A percentile compares a stretch with the other conserved stretches of the same genome.
phyloP scores from a whole-genome alignment of 2,329 filamentous ascomycete genomes.

The Ceratocystiopsis brevicomis region DNA sequence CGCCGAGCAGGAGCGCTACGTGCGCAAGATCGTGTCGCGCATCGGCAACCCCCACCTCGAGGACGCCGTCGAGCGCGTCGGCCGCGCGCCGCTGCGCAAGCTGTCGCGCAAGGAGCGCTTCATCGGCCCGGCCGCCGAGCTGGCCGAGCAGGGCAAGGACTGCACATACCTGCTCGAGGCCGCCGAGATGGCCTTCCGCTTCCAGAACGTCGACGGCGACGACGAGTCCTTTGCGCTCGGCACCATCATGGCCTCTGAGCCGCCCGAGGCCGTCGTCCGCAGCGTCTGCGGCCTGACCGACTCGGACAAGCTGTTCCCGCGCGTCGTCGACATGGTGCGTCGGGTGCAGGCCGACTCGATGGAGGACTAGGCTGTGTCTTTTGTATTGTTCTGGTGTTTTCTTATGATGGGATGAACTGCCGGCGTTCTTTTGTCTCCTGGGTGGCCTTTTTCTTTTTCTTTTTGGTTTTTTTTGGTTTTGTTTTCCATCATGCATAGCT shows the following conservation, averaged over 20 bases:
- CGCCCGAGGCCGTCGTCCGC: conserved; percentile 54
- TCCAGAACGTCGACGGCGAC: conserved; percentile 85
- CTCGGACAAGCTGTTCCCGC: conserved; percentile 56
- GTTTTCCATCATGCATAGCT: not conserved
- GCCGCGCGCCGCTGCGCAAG: conserved; percentile 85
- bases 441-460: not conserved
- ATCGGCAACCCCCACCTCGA: conserved; percentile 89
- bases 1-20: conserved; percentile 66
- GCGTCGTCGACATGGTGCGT: conserved; percentile 60
- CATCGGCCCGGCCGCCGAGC: conserved; percentile 73
- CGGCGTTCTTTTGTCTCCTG: not conserved
- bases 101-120: conserved; percentile 90
- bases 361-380: conserved; percentile 8
- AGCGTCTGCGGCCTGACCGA: conserved; percentile 68
- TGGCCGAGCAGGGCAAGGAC: conserved; percentile 62
- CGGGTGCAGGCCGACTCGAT: conserved; percentile 52
- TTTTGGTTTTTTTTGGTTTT: not conserved
- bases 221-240: conserved; percentile 76
- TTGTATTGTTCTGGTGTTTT: not conserved
- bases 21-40: conserved; percentile 76
- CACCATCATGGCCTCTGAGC: conserved; percentile 60
- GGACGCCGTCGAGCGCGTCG: conserved; percentile 87
- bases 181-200: conserved; percentile 81
- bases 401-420: not conserved
- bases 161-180: conserved; percentile 60